phyloP scores from a whole-genome alignment of 306 rosid genomes.

The Medicago ruthenica region DNA sequence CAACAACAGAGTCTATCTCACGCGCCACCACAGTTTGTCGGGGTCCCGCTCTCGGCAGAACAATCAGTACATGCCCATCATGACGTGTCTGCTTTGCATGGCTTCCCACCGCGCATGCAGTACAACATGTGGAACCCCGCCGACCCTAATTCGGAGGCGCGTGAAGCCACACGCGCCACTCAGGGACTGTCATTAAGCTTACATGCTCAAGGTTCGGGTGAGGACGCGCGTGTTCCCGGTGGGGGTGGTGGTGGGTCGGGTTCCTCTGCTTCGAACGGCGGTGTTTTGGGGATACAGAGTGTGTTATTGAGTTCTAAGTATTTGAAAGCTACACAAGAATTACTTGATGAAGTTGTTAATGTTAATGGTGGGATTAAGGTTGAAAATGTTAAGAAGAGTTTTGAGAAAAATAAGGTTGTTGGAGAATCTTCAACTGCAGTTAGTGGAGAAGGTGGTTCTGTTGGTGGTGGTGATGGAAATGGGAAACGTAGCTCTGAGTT shows the following conservation, averaged over 20 bases:
- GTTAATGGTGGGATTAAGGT: conserved; percentile 66
- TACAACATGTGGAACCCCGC: conserved; percentile 75
- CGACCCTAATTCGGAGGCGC: conserved; percentile 67
- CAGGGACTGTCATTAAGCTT: conserved; percentile 78
- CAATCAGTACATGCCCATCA: conserved; percentile 57
- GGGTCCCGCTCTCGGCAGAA: conserved; percentile 58
- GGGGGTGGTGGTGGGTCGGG: conserved; percentile 60
- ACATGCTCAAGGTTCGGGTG: conserved; percentile 52
- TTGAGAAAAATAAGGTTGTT: conserved; percentile 49
- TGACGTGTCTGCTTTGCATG: conserved; percentile 80
- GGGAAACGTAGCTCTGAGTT: conserved; percentile 66
- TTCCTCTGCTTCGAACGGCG: conserved; percentile 65
- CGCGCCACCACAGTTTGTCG: conserved; percentile 77
- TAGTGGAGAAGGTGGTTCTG: conserved; percentile 60
- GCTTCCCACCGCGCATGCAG: conserved; percentile 69
- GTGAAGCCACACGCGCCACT: conserved; percentile 73
- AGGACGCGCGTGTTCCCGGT: conserved; percentile 59
- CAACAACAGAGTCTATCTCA: conserved; percentile 49
- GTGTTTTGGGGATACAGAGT: conserved; percentile 79
- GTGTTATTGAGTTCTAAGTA: conserved; percentile 82
- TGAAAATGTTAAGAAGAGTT: conserved; percentile 53
- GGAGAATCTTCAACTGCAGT: conserved; percentile 65
- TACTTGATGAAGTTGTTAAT: conserved; percentile 83
- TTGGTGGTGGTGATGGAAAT: conserved; percentile 57
- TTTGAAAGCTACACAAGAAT: conserved; percentile 88